Evolutionary conservation across 2,329 filamentous ascomycete species (phyloP), one percentile per base, ranked within the genome.

Genomic region (Trichoderma sp.): DNA sequence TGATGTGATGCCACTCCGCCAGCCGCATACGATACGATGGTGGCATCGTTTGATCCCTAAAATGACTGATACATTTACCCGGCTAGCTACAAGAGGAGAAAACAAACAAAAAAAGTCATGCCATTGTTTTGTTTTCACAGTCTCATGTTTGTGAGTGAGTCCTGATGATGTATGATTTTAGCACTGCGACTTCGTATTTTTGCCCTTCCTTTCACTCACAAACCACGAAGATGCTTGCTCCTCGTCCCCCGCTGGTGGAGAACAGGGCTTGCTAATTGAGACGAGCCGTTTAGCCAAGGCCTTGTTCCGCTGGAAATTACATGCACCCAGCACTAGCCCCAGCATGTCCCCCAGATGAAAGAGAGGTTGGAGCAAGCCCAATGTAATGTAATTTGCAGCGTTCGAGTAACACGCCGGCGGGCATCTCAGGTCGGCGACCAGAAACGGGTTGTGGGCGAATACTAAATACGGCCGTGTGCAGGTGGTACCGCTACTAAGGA

Each of bases 1-100:
- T 60, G 51, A 70, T 70, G 60, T 60, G 51, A 70, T 70, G 60
- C 47, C 60, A 64, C 68, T 63, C 68, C 60, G 58, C 47, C 30
- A 26, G 60, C 43, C 34, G 60, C 60, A 70, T 56, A 51, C 43
- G 43, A 51, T 34, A 70, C 60, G 60, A 64, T 70, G 60, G 68
- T 70, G 58, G 68, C 51, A 70, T 70, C 47, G 60, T 56, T 32
- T 51, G 51, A 47, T 53, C 51, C 51, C 36, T n/a, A 24, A 21
- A 24, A 21, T 60, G n/a, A 21, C 43, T 12, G 43, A 21, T 21
- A 51, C n/a, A 39, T 39, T 18, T 18, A 39, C 36, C 43, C 47
- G 5, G 47, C 47, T 53, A 53, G 47, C 47, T 3, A 53, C n/a
- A 21, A 51, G 9, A 51, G 8, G 36, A 39, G 7, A 21, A n/a